Evolutionary conservation across 163 green algal species (phyloP), one percentile per base, ranked within the genome.

Genomic region (Chloromonas sp.): DNA sequence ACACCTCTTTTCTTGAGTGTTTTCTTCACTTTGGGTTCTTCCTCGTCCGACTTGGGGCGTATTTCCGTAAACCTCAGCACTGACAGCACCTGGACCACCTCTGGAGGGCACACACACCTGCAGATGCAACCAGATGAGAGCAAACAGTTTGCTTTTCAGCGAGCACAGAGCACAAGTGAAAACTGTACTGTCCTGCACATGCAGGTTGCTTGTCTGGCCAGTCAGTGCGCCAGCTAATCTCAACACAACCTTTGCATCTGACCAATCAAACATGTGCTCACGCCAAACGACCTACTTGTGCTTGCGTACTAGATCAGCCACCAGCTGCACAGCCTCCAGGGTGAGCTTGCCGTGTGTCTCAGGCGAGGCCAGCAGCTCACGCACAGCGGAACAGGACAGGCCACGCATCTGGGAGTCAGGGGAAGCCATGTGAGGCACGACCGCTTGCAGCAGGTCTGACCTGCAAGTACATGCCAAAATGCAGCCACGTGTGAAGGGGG

Each of bases 291-390:
- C 36, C 82, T 81, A 91, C 86, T 88, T 91, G 84, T 86, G 84
- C 78, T 81, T 84, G 80, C 91, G 92, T 61, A 98, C 92, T 14
- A 98, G 84, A 85, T 98, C 96, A 0, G 95, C 96, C 14, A 98
- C 89, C 79, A 98, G 91, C 91, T 98, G 95, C 87, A 97, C 86
- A 14, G 91, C 91, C 82, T 88, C 81, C 66, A 89, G 66, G 0
- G 60, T 70, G 36, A 91, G 83, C 13, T 81, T 57, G 15, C 84
- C 87, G 2, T 3, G 58, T 1, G 82, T 84, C 2, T 84, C 85
- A 8, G 70, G 74, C 79, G 83, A 60, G 71, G 60, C 70, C 78
- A 94, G 85, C 85, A 95, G 84, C 60, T 74, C 8, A 66, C 82
- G 66, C 15, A 93, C 79, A 0, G 88, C 89, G 36, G 57, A 85